Evolutionary conservation across 352 stramenopile species (phyloP).

Genomic region (Pythium catenulatum): DNA sequence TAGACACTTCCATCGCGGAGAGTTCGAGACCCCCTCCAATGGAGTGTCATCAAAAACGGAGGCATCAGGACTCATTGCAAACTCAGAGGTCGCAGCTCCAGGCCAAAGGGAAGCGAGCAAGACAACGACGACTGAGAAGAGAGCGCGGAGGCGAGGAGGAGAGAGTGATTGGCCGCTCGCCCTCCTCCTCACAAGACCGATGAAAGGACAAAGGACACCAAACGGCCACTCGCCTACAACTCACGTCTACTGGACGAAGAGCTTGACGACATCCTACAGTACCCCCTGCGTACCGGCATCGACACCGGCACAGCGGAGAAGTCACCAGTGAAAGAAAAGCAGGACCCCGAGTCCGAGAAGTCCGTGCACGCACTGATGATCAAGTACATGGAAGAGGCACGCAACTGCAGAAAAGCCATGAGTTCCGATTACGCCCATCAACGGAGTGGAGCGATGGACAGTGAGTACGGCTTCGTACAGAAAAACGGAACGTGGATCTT

Average conservation of each 20-base stretch:
- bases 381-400: constrained; percentile 28
- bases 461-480: constrained; percentile 10
- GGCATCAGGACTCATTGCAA: constrained; percentile 20
- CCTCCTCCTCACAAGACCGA: not conserved
- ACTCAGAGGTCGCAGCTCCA: constrained; percentile 30
- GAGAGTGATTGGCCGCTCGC: not conserved
- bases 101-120: constrained; percentile 7
- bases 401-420: constrained; percentile 24
- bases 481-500: constrained; percentile 27
- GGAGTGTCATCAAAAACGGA: not conserved
- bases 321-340: not conserved
- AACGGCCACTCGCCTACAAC: not conserved
- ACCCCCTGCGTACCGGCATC: constrained; percentile 4
- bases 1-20: not conserved
- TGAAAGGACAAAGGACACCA: not conserved
- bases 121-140: not conserved
- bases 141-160: not conserved
- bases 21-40: not conserved
- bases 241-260: constrained; percentile 14
- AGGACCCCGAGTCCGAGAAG: constrained; percentile 4
- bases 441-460: constrained; percentile 14
- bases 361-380: constrained; percentile 19
- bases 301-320: not conserved
- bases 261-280: constrained; percentile 2
- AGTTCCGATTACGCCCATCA: constrained; percentile 5